Percentiles rank a stretch among this genome's conserved stretches.
Evolutionary conservation across 2,329 filamentous ascomycete genomes (phyloP).

Genomic region (Sarocladiaceae sp.): DNA sequence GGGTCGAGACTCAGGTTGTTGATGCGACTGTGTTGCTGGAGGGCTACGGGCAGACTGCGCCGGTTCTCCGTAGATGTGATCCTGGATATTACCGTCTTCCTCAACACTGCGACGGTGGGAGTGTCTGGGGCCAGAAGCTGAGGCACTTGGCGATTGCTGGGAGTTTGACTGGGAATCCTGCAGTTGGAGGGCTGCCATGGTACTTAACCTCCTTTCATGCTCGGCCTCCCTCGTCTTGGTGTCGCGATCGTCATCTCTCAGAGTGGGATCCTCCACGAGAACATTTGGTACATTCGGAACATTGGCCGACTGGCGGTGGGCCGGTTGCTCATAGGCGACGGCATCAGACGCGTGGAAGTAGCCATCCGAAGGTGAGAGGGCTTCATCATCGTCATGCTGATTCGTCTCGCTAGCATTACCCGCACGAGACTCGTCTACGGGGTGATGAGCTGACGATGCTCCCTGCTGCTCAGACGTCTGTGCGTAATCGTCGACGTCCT

Average conservation of each 20-base stretch:
- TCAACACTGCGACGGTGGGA: slow-evolving; percentile 20
- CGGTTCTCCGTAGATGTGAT: background rate
- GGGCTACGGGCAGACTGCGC: background rate
- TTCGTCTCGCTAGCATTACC: slow-evolving; percentile 11
- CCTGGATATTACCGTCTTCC: slow-evolving; percentile 15
- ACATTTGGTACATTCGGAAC: slow-evolving; percentile 44
- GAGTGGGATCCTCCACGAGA: slow-evolving; percentile 44
- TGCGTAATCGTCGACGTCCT: slow-evolving; percentile 24
- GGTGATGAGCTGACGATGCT: background rate
- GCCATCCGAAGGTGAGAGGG: slow-evolving; percentile 47
- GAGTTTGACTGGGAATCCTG: slow-evolving; percentile 11
- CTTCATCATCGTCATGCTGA: slow-evolving; percentile 19
- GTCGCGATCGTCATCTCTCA: slow-evolving; percentile 28
- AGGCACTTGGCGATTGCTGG: slow-evolving; percentile 10
- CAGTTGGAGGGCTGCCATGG: slow-evolving; percentile 10
- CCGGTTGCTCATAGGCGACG: slow-evolving; percentile 18
- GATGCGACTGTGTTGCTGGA: background rate
- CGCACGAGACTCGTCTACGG: slow-evolving; percentile 5
- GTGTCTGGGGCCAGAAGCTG: slow-evolving; percentile 1
- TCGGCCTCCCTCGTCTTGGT: slow-evolving; percentile 42
- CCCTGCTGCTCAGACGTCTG: background rate
- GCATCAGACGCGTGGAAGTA: slow-evolving; percentile 39
- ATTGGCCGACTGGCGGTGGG: slow-evolving; percentile 17
- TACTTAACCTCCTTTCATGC: slow-evolving; percentile 33
- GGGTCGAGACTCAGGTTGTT: background rate